Evolutionary conservation across 495 filamentous ascomycete genomes (phyloP).

Genomic region (Daldinia decipiens): DNA sequence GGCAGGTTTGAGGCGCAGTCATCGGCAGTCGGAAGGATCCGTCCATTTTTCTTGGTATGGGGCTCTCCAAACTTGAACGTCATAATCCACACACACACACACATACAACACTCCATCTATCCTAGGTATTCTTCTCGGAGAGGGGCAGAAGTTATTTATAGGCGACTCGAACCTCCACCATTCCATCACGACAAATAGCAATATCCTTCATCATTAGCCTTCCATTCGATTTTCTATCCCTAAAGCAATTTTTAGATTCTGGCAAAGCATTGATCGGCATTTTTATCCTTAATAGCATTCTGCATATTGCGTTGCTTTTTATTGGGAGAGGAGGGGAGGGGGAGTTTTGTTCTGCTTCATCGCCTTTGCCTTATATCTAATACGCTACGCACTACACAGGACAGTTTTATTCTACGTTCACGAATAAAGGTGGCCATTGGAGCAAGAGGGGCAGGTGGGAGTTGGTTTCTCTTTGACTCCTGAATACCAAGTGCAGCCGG

Average conservation of each 20-base stretch:
- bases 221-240: conserved; percentile 40
- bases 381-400: conserved; percentile 7
- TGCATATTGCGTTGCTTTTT: conserved; percentile 39
- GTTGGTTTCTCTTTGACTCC: conserved; percentile 35
- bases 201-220: conserved; percentile 9
- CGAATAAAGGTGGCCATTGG: conserved; percentile 7
- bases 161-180: conserved; percentile 3
- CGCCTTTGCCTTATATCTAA: conserved; percentile 33
- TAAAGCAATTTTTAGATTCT: conserved; percentile 34
- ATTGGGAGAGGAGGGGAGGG: conserved; percentile 12
- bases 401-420: conserved; percentile 18
- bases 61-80: conserved; percentile 18
- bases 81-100: neutral
- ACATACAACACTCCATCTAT: neutral
- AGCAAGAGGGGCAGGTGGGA: conserved; percentile 5
- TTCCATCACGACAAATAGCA: neutral
- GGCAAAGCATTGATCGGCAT: conserved; percentile 39
- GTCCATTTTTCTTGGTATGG: conserved; percentile 27
- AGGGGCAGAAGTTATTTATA: conserved; percentile 16
- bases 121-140: conserved; percentile 12
- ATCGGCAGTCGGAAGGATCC: conserved; percentile 23
- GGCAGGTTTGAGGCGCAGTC: conserved; percentile 13
- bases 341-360: conserved; percentile 24
- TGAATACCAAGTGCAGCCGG: conserved; percentile 22
- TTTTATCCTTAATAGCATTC: conserved; percentile 43